A percentile compares a stretch with the other conserved stretches of the same genome.
Conservation (phyloP, 345 rosid genomes). For the Brassica cretica region DNA sequence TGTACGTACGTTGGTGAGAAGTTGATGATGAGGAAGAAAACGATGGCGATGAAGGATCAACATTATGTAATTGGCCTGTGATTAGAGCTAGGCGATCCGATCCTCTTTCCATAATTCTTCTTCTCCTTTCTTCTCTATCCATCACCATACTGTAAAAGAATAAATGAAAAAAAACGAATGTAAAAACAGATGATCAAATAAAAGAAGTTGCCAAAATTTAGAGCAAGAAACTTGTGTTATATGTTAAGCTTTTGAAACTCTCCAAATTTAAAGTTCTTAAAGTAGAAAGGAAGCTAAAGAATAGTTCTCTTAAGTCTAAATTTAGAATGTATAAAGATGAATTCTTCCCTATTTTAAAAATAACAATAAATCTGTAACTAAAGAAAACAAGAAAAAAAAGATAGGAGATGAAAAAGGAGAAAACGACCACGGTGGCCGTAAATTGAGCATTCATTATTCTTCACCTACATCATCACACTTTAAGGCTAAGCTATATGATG, state of each 20-base stretch:
- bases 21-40: constrained; percentile 28
- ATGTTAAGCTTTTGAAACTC: constrained; percentile 6
- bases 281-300: constrained; percentile 30
- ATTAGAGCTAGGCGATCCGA: constrained; percentile 59
- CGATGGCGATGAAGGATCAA: constrained; percentile 37
- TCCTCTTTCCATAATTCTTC: constrained; percentile 54
- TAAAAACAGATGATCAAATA: neutral
- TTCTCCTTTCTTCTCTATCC: constrained; percentile 49
- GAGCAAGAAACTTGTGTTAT: neutral
- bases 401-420: neutral
- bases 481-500: no score
- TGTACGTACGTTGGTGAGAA: constrained; percentile 26
- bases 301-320: constrained; percentile 25
- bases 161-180: neutral
- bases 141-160: constrained; percentile 29
- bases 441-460: neutral
- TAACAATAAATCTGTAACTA: neutral
- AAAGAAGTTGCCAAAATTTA: neutral
- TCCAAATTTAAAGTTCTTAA: neutral
- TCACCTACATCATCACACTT: neutral
- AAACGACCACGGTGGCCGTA: constrained; percentile 38
- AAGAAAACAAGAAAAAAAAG: neutral
- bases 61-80: constrained; percentile 45
- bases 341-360: neutral
- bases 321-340: constrained; percentile 7